Evolutionary conservation across 495 filamentous ascomycete species (phyloP).

Genomic region (Neurospora pannonica): DNA sequence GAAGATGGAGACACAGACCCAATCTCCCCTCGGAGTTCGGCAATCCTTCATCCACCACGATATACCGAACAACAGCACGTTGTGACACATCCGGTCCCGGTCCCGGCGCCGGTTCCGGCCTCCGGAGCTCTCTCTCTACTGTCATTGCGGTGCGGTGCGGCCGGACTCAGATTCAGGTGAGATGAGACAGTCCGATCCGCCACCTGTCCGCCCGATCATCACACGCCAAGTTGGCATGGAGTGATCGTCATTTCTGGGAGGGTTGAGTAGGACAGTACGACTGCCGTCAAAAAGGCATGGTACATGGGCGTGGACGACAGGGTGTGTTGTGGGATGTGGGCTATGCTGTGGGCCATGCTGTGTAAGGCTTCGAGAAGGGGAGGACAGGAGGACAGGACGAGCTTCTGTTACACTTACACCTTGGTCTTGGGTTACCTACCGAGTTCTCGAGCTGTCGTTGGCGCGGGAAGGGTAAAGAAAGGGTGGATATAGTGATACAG

Average conservation of each 20-base stretch:
- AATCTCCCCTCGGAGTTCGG: neutral
- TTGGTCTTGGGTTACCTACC: neutral
- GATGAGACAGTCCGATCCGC: neutral
- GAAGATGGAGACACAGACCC: neutral
- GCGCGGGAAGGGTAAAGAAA: neutral
- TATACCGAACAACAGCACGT: neutral
- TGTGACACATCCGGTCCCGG: neutral
- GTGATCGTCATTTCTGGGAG: neutral
- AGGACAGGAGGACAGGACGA: neutral
- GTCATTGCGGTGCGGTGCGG: neutral
- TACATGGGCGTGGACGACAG: neutral
- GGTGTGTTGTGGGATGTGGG: neutral
- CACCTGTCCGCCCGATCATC: neutral
- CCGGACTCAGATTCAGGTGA: neutral
- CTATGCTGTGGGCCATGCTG: neutral
- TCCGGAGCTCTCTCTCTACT: neutral
- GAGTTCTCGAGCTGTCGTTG: neutral
- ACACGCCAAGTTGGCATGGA: neutral
- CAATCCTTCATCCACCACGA: neutral
- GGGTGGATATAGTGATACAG: neutral
- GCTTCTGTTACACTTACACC: neutral
- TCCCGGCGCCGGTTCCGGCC: neutral
- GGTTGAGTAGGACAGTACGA: neutral
- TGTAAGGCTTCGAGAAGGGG: neutral
- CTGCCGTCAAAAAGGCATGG: neutral